Conservation (phyloP, 2,329 filamentous ascomycete species). For the Lojkania enalia region DNA sequence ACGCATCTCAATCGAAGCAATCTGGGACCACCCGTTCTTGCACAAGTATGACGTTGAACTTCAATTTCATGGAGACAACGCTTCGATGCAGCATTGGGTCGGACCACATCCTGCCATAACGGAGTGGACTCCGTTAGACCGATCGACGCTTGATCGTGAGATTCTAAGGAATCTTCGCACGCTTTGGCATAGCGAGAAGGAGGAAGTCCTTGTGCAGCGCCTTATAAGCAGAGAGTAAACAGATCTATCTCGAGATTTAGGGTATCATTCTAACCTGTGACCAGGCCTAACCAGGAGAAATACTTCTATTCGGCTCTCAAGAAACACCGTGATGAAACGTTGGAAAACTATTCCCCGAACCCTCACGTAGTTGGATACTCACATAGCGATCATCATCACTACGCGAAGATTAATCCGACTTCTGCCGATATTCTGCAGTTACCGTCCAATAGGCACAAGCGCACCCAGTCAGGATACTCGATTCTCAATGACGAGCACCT, state of each 20-base stretch:
- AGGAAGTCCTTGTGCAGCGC: conserved; percentile 70
- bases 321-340: conserved; percentile 78
- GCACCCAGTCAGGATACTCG: conserved; percentile 59
- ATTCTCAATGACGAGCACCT: conserved; percentile 60
- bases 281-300: conserved; percentile 83
- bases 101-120: conserved; percentile 61
- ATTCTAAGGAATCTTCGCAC: conserved; percentile 84
- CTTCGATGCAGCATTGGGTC: conserved; percentile 54
- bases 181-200: conserved; percentile 84
- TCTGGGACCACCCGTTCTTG: conserved; percentile 87
- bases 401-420: conserved; percentile 27
- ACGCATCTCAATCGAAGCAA: conserved; percentile 76
- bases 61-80: conserved; percentile 65
- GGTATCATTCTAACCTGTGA: conserved; percentile 3
- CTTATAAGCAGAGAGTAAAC: conserved; percentile 56
- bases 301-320: conserved; percentile 86
- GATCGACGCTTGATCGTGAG: conserved; percentile 75
- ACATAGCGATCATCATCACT: conserved; percentile 79
- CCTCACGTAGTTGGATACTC: conserved; percentile 73
- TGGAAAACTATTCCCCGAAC: conserved; percentile 81
- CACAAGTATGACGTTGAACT: conserved; percentile 75
- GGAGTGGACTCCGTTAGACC: conserved; percentile 64
- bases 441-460: conserved; percentile 43
- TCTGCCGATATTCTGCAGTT: conserved; percentile 39
- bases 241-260: neutral